Evolutionary conservation across 192 early-diverging fungal species (phyloP), one percentile per base, ranked within the genome.

Genomic region (Coemansia reversa): DNA sequence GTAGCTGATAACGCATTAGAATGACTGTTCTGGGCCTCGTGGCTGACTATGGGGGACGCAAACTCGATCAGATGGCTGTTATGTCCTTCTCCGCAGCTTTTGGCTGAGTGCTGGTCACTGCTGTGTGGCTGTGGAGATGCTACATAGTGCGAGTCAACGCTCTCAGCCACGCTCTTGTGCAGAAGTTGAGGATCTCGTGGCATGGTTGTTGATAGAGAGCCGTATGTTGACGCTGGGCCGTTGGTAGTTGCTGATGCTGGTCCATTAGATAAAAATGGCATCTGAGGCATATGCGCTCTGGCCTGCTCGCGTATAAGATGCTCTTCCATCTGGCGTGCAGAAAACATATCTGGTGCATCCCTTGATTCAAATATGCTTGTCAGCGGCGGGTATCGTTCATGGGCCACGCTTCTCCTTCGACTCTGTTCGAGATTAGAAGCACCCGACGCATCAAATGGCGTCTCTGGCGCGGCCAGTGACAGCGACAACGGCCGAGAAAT

Each of bases 361-460:
- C 47, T n/a, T 20, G 64, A 35, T 59, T 80, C 77, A 24, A 80
- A 71, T 8, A 80, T 80, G 69, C 77, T 74, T 25, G 69, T 66
- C 39, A 80, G 68, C n/a, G 77, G 77, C 67, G 77, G 77, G 28
- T 80, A 80, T 28, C 72, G 77, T 65, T 80, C 77, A 25, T 74
- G 62, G 1, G 77, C 77, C 30, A 65, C 55, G 59, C 77, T 80
- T 48, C 72, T 72, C 20, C 77, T 59, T 7, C 72, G 65, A 20
- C 53, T 53, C 62, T 74, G 49, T 32, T 59, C 58, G 39, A 53
- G 42, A 11, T 7, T 65, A 20, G 49, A 22, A 16, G 39, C 58
- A 33, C 30, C 28, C 52, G 51, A 47, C 4, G 28, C 52, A 0
- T 54, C 19, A 14, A 23, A 9, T 5, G 51, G 32, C 5, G 51